Evolutionary conservation across 2,329 filamentous ascomycete genomes (phyloP), one percentile per base, ranked within the genome.

Genomic region (Diaporthe citri): DNA sequence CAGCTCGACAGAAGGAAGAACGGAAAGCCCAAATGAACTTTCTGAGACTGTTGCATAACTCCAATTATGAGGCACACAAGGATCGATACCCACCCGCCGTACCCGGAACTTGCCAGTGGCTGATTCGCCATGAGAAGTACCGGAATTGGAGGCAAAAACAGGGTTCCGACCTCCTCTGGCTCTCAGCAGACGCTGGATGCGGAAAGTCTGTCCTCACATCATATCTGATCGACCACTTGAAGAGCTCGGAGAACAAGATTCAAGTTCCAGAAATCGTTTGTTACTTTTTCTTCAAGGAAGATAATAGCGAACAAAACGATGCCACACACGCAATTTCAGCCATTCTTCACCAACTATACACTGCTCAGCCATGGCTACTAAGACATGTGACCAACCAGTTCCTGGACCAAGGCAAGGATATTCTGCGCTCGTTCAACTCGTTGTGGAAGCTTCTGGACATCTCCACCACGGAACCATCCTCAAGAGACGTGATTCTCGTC

Each of bases 241-340:
- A 43, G 12, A 56, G 28, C 67, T 52, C 46, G 8, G 31, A 72
- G 41, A 72, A 72, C 31, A 72, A 41, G 56, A 31, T 72, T 22
- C 10, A 67, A 48, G 6, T 69, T 41, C 51, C 22, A 57, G 36
- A 75, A 46, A 56, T 72, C 4, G 56, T 79, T 8, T 79, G 74
- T 25, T 78, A 78, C 39, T 78, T 77, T 55, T 77, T 77, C 25
- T 77, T 78, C 71, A 78, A 78, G 31, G 74, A 74, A 6, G 77
- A 76, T 22, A 76, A 74, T 20, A 56, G 36, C 8, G 72, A 77
- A n/a, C 77, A 77, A 22, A 74, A 41, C 4, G 55, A 75, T 31
- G 76, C 75, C 25, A 51, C 46, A 0, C 66, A 43, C 15, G 77
- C 69, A 13, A 12, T 75, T 3, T 64, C 52, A 20, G 71, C 66